Evolutionary conservation across 768 basidiomycete species (phyloP), one percentile per base, ranked within the genome.

Genomic region (Jaapia argillacea): DNA sequence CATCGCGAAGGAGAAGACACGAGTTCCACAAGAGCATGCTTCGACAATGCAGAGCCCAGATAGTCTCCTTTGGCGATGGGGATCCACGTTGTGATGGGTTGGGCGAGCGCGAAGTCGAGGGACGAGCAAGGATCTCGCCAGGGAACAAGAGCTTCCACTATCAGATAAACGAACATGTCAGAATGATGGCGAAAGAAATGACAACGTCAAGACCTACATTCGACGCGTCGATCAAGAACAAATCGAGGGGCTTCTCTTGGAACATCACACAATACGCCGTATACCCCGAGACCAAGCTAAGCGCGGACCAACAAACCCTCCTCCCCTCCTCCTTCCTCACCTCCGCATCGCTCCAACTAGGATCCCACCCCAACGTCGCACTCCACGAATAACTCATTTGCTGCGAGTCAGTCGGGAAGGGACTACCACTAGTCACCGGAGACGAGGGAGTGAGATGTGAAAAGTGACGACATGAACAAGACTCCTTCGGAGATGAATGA

Each of bases 1-100:
- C 65, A 43, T 66, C 64, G 40, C 72, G 56, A 22, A 79, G 62
- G 3, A 75, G 74, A 39, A 70, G 68, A 49, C 76, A 79, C 54
- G 78, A 81, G 52, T 75, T 82, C 84, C 85, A 89, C 3, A 88
- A 66, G 6, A 89, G 70, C 81, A 88, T 83, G 55, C 77, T 77
- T 25, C 86, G 77, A 60, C 84, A 86, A 52, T 85, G 85, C 22
- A 89, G 64, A 0, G 83, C 85, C 85, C 85, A 88, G 1, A 89
- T 70, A 13, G 80, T 79, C 48, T 88, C 82, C 56, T 86, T 88
- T 13, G 79, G 70, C 14, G 79, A 79, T 25, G 69, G 69, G 42
- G 62, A 62, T 20, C 65, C 60, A 33, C 63, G 60, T 44, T 65
- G 68, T 25, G 54, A 52, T 16, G 59, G 62, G 43, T 41, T 51